Evolutionary conservation across 495 filamentous ascomycete genomes (phyloP).

Genomic region (Staphylotrichum tortipilum): DNA sequence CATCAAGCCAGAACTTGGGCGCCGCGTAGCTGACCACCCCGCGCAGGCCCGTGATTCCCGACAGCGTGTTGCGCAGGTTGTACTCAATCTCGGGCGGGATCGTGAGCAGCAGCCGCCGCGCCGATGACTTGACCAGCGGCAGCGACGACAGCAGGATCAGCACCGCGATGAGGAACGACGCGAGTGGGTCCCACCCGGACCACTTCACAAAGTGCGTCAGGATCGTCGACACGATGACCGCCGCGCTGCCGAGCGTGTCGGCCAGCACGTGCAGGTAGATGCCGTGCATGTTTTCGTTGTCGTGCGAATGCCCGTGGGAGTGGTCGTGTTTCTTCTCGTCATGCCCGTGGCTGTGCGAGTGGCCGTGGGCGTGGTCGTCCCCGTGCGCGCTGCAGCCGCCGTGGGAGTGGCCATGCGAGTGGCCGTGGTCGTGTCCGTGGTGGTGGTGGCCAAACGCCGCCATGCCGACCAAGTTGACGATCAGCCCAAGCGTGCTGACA

Average conservation of each 20-base stretch:
- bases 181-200: conserved; percentile 92
- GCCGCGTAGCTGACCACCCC: conserved; percentile 82
- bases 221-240: conserved; percentile 85
- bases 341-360: conserved; percentile 32
- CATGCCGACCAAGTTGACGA: conserved; percentile 89
- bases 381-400: conserved; percentile 46
- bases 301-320: conserved; percentile 52
- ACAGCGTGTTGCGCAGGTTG: conserved; percentile 72
- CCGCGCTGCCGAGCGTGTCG: conserved; percentile 87
- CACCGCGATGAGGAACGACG: conserved; percentile 86
- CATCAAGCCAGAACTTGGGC: conserved; percentile 90
- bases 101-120: conserved; percentile 70
- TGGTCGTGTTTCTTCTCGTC: conserved; percentile 20
- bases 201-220: conserved; percentile 79
- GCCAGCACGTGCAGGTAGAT: conserved; percentile 95
- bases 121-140: conserved; percentile 78
- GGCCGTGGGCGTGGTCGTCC: conserved; percentile 37
- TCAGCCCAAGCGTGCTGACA: conserved; percentile 74
- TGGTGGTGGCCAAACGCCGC: conserved; percentile 70
- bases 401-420: conserved; percentile 33
- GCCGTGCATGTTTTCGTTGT: conserved; percentile 98
- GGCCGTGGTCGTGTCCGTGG: conserved; percentile 49
- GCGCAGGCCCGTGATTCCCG: conserved; percentile 69
- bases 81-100: conserved; percentile 84
- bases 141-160: conserved; percentile 84